Evolutionary conservation across 108 stramenopile species (phyloP).

Genomic region (Ochromonas danica): DNA sequence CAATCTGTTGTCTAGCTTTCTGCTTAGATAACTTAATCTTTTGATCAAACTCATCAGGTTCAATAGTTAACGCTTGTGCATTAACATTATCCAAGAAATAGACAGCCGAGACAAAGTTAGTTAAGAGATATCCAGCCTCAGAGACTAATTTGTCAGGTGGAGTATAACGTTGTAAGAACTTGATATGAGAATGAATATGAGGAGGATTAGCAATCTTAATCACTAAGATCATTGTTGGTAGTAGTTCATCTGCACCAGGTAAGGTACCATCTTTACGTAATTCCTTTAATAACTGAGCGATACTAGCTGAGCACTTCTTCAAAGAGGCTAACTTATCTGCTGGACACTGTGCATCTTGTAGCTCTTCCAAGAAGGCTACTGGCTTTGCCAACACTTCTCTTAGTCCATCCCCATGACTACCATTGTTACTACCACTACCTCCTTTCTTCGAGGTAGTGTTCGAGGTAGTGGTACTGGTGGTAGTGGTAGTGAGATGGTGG

Average conservation of each 20-base stretch:
- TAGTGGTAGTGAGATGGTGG: not conserved
- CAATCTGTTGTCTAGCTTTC: not conserved
- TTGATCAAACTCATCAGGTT: constrained; percentile 2
- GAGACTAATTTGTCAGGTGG: not conserved
- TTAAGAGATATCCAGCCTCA: constrained; percentile 4
- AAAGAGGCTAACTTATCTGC: not conserved
- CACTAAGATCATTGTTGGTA: constrained; percentile 8
- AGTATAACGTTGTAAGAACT: not conserved
- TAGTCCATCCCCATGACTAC: too few species aligned
- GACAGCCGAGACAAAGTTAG: constrained; percentile 10
- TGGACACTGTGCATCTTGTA: not conserved
- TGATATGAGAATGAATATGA: not conserved
- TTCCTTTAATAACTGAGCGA: not conserved
- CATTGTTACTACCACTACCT: too few species aligned
- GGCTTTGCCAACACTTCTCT: not conserved
- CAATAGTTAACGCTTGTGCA: constrained; percentile 1
- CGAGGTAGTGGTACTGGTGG: not conserved
- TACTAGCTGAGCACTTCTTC: not conserved
- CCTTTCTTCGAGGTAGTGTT: too few species aligned
- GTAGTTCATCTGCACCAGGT: constrained; percentile 6
- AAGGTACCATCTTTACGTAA: not conserved
- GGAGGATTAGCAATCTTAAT: not conserved
- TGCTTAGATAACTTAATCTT: not conserved
- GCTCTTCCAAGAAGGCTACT: not conserved
- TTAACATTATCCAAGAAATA: constrained; percentile 20